phyloP scores from a whole-genome alignment of 1,284 basidiomycete species.

The Tilletia caries region DNA sequence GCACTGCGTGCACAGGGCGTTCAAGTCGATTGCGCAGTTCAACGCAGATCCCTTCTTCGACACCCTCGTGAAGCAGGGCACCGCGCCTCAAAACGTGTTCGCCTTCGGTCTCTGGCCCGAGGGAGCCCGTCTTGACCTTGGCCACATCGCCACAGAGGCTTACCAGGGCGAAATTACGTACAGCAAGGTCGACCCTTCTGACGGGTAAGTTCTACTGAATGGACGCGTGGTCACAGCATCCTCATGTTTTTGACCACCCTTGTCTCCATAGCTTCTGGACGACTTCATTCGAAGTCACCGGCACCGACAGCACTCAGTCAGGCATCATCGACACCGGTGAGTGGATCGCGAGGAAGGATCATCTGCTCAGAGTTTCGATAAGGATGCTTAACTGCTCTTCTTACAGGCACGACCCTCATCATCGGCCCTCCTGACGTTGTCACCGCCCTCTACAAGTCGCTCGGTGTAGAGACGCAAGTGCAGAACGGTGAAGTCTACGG shows the following conservation, averaged over 20 bases:
- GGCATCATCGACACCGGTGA: constrained; percentile 2
- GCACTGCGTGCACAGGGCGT: no score
- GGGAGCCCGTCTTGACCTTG: neutral
- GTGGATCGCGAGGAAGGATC: neutral
- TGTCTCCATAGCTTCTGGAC: neutral
- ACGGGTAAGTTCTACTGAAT: neutral
- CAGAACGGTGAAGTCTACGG: neutral
- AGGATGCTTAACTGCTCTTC: neutral
- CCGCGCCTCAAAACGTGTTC: neutral
- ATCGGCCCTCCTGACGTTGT: neutral
- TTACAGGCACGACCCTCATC: neutral
- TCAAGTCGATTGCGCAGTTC: constrained; percentile 14
- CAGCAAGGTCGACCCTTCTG: neutral
- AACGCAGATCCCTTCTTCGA: neutral
- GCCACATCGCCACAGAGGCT: neutral
- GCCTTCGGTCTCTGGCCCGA: neutral
- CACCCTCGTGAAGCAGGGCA: neutral
- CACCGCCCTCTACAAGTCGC: neutral
- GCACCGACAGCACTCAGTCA: neutral
- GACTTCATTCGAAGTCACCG: neutral
- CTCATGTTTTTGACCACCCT: neutral
- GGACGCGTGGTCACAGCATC: neutral
- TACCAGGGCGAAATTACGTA: neutral
- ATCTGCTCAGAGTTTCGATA: no score
- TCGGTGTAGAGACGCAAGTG: neutral